Conservation (phyloP, 148 eudicot species). For the Camellia sinensis region DNA sequence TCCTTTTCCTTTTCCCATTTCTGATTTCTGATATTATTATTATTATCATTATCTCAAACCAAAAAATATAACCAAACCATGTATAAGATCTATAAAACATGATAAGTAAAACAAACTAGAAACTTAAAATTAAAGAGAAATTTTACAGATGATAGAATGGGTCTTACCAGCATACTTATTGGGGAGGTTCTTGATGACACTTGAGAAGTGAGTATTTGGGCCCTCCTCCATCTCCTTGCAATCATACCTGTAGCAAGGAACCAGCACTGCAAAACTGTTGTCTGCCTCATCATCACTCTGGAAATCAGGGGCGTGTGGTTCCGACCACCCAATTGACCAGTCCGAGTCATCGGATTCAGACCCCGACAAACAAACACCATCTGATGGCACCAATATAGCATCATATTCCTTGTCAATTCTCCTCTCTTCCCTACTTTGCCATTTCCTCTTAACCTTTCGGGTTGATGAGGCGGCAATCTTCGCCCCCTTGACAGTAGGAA, state of each 20-base stretch:
- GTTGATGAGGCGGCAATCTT: constrained; percentile 43
- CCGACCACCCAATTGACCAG: constrained; percentile 98
- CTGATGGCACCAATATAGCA: constrained; percentile 77
- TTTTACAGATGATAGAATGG: neutral
- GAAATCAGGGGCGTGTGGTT: constrained; percentile 86
- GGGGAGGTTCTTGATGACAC: constrained; percentile 48
- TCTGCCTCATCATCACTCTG: constrained; percentile 79
- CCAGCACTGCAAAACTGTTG: constrained; percentile 86
- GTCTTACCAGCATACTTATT: constrained; percentile 53
- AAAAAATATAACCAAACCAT: neutral
- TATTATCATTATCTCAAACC: neutral
- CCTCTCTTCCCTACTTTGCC: constrained; percentile 78
- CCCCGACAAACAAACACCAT: constrained; percentile 81
- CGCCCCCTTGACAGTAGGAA: constrained; percentile 36
- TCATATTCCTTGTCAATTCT: constrained; percentile 77
- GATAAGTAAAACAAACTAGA: neutral
- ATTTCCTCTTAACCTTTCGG: constrained; percentile 60
- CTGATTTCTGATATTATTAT: neutral
- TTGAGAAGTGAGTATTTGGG: constrained; percentile 40
- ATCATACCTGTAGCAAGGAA: constrained; percentile 73
- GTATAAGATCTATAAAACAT: neutral
- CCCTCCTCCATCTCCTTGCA: constrained; percentile 31
- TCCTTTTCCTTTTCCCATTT: neutral
- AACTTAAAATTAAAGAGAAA: neutral
- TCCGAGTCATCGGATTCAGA: constrained; percentile 96